A percentile compares a stretch with the other conserved stretches of the same genome.
Conservation (phyloP, 345 rosid genomes). For the Populus simonii region DNA sequence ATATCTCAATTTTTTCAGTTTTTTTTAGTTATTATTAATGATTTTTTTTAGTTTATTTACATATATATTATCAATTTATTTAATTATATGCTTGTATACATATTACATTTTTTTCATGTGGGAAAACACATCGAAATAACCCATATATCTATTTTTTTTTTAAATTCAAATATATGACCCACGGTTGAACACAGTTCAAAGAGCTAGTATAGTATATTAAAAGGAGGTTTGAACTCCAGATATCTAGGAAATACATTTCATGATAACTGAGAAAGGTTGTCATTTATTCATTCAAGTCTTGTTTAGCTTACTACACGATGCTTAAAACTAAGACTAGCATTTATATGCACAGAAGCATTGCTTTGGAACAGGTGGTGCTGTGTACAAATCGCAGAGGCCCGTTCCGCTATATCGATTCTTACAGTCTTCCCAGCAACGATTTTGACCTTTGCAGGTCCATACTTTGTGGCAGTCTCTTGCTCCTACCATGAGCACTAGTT, state of each 20-base stretch:
- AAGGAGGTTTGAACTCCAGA: too few species aligned
- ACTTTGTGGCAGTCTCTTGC: constrained; percentile 36
- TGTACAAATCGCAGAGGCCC: constrained; percentile 31
- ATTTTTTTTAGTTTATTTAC: too few species aligned
- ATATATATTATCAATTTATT: too few species aligned
- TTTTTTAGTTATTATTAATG: too few species aligned
- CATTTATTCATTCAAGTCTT: background rate
- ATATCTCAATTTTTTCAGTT: too few species aligned
- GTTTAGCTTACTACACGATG: background rate
- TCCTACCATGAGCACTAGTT: constrained; percentile 10
- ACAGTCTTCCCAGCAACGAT: constrained; percentile 36
- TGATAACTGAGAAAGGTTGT: background rate
- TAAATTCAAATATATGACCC: too few species aligned
- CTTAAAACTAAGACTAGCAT: constrained; percentile 8
- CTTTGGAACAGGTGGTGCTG: constrained; percentile 33
- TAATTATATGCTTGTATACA: too few species aligned
- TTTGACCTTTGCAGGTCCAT: constrained; percentile 33
- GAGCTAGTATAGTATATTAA: too few species aligned
- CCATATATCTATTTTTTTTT: too few species aligned
- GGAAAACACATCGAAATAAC: fast-evolving
- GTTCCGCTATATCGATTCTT: constrained; percentile 26
- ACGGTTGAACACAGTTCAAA: too few species aligned
- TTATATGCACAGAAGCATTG: constrained; percentile 39
- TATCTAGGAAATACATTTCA: too few species aligned
- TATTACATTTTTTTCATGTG: too few species aligned